These are phyloP conservation scores for Phytophthora niederhauseri DNA, from an alignment of 352 stramenopile genomes.

Conservation along the genomic window DNA sequence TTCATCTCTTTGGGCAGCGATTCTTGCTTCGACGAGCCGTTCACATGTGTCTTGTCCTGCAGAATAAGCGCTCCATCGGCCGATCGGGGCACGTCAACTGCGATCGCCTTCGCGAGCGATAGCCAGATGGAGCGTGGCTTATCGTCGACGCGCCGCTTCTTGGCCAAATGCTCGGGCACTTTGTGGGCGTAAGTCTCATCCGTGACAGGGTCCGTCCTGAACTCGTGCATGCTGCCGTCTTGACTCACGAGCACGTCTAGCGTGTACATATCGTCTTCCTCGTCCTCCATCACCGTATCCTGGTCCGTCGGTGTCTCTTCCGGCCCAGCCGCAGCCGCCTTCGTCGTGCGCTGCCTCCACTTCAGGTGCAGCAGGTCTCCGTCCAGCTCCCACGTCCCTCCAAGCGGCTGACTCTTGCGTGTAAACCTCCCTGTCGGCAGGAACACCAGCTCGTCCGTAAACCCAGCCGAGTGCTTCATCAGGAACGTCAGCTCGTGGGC, in stretches of 20 bases:
- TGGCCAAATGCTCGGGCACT: constrained; percentile 64
- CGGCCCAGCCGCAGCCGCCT: constrained; percentile 12
- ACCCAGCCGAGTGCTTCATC: constrained; percentile 76
- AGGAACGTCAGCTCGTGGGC: constrained; percentile 83
- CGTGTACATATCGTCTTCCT: constrained; percentile 62
- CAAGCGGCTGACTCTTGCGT: constrained; percentile 68
- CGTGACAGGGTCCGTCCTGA: constrained; percentile 67
- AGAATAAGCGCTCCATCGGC: constrained; percentile 48
- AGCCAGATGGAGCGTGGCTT: constrained; percentile 62
- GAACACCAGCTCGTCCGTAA: constrained; percentile 78
- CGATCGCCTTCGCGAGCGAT: constrained; percentile 67
- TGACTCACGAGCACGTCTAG: constrained; percentile 81
- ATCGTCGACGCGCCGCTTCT: constrained; percentile 45
- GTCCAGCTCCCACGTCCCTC: constrained; percentile 79
- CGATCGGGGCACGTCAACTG: constrained; percentile 57
- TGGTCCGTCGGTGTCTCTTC: constrained; percentile 24
- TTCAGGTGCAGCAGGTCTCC: constrained; percentile 85
- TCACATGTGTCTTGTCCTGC: constrained; percentile 11
- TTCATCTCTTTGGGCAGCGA: constrained; percentile 20
- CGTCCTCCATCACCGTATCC: constrained; percentile 30
- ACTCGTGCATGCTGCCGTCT: constrained; percentile 78
- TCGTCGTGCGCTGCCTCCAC: constrained; percentile 51
- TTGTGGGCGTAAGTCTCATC: constrained; percentile 72
- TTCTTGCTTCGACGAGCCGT: constrained; percentile 10
- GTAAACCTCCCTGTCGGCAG: constrained; percentile 61